Evolutionary conservation across 1,284 basidiomycete species (phyloP), one percentile per base, ranked within the genome.

Genomic region (Trichosporon ovoides): DNA sequence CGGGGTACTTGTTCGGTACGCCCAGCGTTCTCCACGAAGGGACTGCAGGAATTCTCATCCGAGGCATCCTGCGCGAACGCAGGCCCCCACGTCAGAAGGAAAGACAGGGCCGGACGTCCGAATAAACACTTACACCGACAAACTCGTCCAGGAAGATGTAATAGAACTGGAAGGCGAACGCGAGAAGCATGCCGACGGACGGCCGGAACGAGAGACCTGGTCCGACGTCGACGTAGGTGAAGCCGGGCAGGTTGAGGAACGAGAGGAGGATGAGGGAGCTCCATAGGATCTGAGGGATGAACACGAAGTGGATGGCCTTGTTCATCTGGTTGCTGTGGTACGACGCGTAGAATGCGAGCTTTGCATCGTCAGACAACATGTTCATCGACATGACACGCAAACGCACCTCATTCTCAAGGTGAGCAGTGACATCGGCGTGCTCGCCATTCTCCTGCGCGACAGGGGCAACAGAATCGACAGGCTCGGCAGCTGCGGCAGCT

Each of bases 321-420:
- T 95, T 95, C 60, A 85, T 78, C 35, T 82, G 83, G 74, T 93
- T 87, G 22, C 84, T 81, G 76, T 94, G 91, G 77, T 93, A 94
- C 53, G 89, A 87, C 20, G 88, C 88, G 75, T 93, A 93, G 81
- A 92, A 92, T 31, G 86, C 81, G 68, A 93, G 81, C 89, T 93
- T 65, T 7, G 18, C 1, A 33, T 56, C 22, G 28, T 31, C 28
- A 31, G 28, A 31, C 28, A 4, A 56, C 53, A 35, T 38, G 12
- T 3, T 38, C 35, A 2, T 24, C 33, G 34, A 18, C 18, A 13
- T 34, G 5, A 19, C 10, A 14, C 3, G 3, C 12, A 12, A 38
- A 58, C 66, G 12, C 22, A 71, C 71, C 64, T 73, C 71, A 28
- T 68, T 67, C 59, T 70, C 69, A 14, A 72, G 63, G 40, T 70